These are phyloP conservation scores for Wallacemonas sp. DNA, from an alignment of 208 protist genomes.

Conservation along the genomic window DNA sequence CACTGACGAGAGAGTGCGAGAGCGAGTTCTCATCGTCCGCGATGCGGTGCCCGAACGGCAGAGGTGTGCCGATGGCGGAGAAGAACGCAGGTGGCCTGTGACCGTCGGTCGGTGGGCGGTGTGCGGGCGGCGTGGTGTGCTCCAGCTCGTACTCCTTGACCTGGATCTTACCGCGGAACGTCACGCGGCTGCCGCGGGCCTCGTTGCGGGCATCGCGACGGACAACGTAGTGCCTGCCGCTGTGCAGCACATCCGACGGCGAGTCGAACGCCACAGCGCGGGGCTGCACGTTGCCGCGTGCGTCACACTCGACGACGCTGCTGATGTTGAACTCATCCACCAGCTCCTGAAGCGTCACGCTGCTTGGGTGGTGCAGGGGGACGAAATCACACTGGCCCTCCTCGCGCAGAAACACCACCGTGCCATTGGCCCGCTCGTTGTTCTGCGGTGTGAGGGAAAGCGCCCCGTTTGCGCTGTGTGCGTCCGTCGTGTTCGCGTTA, in stretches of 20 bases:
- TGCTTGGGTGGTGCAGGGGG: slow-evolving; percentile 48
- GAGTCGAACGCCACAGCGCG: slow-evolving; percentile 82
- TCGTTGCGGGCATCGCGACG: slow-evolving; percentile 53
- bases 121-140: slow-evolving; percentile 29
- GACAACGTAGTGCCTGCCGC: slow-evolving; percentile 80
- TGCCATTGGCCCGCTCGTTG: slow-evolving; percentile 12
- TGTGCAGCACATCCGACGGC: slow-evolving; percentile 74
- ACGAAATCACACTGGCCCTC: slow-evolving; percentile 43
- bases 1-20: slow-evolving; percentile 7
- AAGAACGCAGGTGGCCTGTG: slow-evolving; percentile 7
- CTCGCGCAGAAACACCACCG: slow-evolving; percentile 54
- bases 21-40: slow-evolving; percentile 13
- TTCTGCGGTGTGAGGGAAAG: not conserved
- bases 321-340: slow-evolving; percentile 81
- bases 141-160: slow-evolving; percentile 84
- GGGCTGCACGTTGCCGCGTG: slow-evolving; percentile 54
- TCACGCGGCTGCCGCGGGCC: slow-evolving; percentile 49
- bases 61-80: slow-evolving; percentile 13
- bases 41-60: not conserved
- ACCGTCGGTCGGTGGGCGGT: not conserved
- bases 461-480: not conserved
- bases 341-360: slow-evolving; percentile 68
- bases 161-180: slow-evolving; percentile 76
- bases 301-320: slow-evolving; percentile 85
- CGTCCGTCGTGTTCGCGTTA: not conserved